Conservation (phyloP, 2,329 filamentous ascomycete genomes). For the Penicillium sp. region DNA sequence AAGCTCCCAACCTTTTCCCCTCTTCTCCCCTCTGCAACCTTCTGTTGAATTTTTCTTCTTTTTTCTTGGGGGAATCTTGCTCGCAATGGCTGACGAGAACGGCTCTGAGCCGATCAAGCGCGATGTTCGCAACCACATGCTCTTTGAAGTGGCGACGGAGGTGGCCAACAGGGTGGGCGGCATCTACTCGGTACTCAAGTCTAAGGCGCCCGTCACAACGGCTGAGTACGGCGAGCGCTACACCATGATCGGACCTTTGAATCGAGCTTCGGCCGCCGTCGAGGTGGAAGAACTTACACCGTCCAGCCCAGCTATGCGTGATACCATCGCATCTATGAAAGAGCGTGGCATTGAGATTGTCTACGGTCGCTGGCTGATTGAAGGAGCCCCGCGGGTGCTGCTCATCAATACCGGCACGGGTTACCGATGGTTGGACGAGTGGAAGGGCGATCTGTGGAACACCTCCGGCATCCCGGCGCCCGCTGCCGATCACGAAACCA, state of each 20-base stretch:
- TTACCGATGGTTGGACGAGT: slow-evolving; percentile 88
- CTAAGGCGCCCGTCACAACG: slow-evolving; percentile 95
- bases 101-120: slow-evolving; percentile 53
- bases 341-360: slow-evolving; percentile 86
- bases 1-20: slow-evolving; percentile 8
- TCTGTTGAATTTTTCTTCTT: neutral
- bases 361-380: slow-evolving; percentile 96
- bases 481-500: slow-evolving; percentile 88
- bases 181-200: slow-evolving; percentile 99
- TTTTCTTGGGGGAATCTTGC: slow-evolving; percentile 61
- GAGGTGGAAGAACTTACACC: slow-evolving; percentile 94
- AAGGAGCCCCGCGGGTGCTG: slow-evolving; percentile 88
- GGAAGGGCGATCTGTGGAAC: slow-evolving; percentile 96
- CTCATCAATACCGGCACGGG: slow-evolving; percentile 94
- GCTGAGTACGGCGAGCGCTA: slow-evolving; percentile 98
- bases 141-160: slow-evolving; percentile 96
- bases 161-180: slow-evolving; percentile 97
- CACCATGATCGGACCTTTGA: slow-evolving; percentile 90
- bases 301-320: slow-evolving; percentile 72
- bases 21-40: neutral
- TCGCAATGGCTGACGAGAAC: slow-evolving; percentile 78
- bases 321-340: slow-evolving; percentile 89
- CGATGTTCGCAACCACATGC: slow-evolving; percentile 91
- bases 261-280: slow-evolving; percentile 89
- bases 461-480: slow-evolving; percentile 91